Conservation (phyloP, 257 asterid species). For the Scutellaria minor region DNA sequence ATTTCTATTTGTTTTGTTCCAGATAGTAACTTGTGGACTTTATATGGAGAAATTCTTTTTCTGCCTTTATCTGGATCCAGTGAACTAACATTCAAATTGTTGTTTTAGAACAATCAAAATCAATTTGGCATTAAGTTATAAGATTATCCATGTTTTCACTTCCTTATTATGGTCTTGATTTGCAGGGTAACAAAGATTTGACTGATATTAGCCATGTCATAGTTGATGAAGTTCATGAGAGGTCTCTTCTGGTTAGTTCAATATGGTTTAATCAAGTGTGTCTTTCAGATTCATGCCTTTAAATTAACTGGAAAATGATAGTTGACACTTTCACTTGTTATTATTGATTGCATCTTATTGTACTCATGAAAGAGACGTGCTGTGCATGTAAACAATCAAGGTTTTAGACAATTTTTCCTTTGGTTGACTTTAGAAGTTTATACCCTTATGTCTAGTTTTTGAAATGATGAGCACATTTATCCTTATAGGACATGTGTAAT, state of each 20-base stretch:
- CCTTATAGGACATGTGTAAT: not conserved
- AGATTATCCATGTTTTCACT: constrained; percentile 26
- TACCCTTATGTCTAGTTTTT: not conserved
- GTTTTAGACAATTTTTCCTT: not conserved
- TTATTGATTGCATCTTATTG: constrained; percentile 13
- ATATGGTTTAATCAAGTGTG: constrained; percentile 23
- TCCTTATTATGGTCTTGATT: constrained; percentile 33
- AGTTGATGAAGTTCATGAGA: constrained; percentile 98
- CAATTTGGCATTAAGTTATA: constrained; percentile 21
- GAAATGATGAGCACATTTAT: constrained; percentile 10
- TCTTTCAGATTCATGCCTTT: constrained; percentile 26
- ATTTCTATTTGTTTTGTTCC: constrained; percentile 18
- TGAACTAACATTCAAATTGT: constrained; percentile 7
- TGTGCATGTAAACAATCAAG: not conserved
- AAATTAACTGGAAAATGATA: constrained; percentile 19
- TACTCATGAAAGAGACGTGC: constrained; percentile 12
- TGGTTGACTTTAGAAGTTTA: not conserved
- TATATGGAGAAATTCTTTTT: not conserved
- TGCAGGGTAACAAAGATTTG: constrained; percentile 89
- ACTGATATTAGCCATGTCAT: constrained; percentile 85
- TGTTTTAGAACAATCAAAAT: constrained; percentile 21
- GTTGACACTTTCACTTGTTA: constrained; percentile 25
- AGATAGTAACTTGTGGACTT: constrained; percentile 21
- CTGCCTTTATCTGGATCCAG: not conserved
- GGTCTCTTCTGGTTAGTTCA: constrained; percentile 92